These are phyloP conservation scores for Przewalskia tangutica DNA, from an alignment of 257 asterid genomes.

Conservation along the genomic window DNA sequence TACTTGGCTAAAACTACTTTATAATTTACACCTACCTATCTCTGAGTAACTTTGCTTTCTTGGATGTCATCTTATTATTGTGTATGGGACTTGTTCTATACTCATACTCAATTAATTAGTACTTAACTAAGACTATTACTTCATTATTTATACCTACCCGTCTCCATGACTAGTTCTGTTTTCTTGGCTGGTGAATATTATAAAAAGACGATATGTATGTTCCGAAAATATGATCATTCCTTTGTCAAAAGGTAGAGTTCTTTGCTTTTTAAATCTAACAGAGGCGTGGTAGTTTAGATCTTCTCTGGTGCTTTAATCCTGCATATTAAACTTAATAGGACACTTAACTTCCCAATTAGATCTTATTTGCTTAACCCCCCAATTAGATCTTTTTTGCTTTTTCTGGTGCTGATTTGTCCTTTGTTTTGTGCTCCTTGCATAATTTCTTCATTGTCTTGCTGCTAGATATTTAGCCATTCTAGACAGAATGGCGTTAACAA, in stretches of 20 bases:
- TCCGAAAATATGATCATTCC: not conserved
- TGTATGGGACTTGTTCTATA: not conserved
- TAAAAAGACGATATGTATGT: not conserved
- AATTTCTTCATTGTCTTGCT: not conserved
- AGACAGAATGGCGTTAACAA: not conserved
- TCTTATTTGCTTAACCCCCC: too few species aligned
- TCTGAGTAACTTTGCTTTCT: not conserved
- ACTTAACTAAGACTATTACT: not conserved
- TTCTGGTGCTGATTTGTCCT: not conserved
- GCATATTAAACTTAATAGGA: not conserved
- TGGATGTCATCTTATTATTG: not conserved
- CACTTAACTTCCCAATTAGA: not conserved
- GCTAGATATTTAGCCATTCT: not conserved
- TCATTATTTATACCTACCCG: not conserved
- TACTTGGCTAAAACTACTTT: not conserved
- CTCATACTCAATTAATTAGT: not conserved
- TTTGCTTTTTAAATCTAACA: not conserved
- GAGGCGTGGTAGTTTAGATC: not conserved
- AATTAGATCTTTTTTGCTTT: not conserved
- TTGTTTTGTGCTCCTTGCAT: not conserved
- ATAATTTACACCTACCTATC: not conserved
- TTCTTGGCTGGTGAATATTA: not conserved
- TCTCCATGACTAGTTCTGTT: not conserved
- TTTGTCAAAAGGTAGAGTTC: not conserved
- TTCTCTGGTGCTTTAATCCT: not conserved